Conservation (phyloP, 2,329 filamentous ascomycete species). For the Triangularia verruculosa region DNA sequence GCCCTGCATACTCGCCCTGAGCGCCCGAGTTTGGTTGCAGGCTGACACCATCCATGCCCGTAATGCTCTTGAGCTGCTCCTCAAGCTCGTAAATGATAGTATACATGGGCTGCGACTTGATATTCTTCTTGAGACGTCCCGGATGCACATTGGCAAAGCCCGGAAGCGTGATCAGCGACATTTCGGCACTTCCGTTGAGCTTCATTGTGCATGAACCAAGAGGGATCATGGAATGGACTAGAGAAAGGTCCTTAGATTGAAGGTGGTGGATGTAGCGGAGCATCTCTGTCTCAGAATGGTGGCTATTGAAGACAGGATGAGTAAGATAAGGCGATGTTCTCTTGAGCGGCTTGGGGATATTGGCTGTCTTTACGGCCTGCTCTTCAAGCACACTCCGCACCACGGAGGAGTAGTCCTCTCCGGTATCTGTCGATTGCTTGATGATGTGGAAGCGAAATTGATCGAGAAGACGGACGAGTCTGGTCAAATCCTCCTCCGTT, state of each 20-base stretch:
- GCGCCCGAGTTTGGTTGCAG: conserved; percentile 95
- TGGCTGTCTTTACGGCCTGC: conserved; percentile 22
- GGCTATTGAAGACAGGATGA: conserved; percentile 89
- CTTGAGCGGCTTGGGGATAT: conserved; percentile 58
- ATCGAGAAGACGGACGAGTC: conserved; percentile 21
- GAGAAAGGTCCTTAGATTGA: conserved; percentile 88
- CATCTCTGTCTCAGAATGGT: conserved; percentile 93
- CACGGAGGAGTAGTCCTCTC: conserved; percentile 35
- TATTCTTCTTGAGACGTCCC: conserved; percentile 63
- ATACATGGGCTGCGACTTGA: conserved; percentile 65
- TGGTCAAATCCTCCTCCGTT: conserved; percentile 29
- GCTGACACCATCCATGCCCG: conserved; percentile 84
- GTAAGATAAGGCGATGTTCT: conserved; percentile 75
- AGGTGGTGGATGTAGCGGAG: conserved; percentile 91
- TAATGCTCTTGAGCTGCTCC: conserved; percentile 74
- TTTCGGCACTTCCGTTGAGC: conserved; percentile 89
- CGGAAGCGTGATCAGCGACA: conserved; percentile 78
- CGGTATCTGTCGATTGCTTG: neutral
- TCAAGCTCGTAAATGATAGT: conserved; percentile 71
- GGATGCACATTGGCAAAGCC: conserved; percentile 80
- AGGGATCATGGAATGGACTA: conserved; percentile 97
- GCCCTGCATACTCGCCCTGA: conserved; percentile 89
- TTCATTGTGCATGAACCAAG: conserved; percentile 98
- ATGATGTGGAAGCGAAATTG: neutral
- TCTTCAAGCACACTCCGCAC: conserved; percentile 41